phyloP scores from a whole-genome alignment of 306 rosid genomes.

The Castanea crenata region DNA sequence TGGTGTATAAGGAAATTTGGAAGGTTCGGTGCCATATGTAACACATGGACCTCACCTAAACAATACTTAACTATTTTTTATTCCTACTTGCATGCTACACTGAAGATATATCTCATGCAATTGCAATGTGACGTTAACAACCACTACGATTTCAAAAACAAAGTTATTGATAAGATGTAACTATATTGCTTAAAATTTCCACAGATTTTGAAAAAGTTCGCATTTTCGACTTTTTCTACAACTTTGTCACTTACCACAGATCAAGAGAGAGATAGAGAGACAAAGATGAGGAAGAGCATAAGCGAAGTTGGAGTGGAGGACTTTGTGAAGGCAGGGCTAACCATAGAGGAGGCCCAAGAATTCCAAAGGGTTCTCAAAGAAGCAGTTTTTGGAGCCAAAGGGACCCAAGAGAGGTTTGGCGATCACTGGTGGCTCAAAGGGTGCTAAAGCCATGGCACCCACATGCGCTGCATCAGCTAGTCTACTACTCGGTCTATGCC shows the following conservation, averaged over 20 bases:
- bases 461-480: slow-evolving; percentile 53
- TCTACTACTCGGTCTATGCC: slow-evolving; percentile 53
- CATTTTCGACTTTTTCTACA: no score
- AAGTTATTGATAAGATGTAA: no score
- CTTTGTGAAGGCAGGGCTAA: slow-evolving; percentile 50
- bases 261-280: not conserved
- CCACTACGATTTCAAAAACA: no score
- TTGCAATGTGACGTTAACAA: no score
- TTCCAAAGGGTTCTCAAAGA: slow-evolving; percentile 27
- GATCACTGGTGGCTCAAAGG: slow-evolving; percentile 48
- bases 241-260: not conserved
- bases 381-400: slow-evolving; percentile 4
- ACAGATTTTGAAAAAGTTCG: no score
- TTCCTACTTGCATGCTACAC: no score
- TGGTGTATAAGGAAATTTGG: no score
- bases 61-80: no score
- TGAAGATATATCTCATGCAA: no score
- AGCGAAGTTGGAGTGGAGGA: slow-evolving; percentile 46
- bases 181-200: no score
- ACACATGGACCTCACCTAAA: no score
- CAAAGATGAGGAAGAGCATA: slow-evolving; percentile 41
- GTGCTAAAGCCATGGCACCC: slow-evolving; percentile 63
- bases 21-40: no score
- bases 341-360: slow-evolving; percentile 42
- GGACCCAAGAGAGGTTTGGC: slow-evolving; percentile 50